Conservation (phyloP, 805 yeast genomes). For the Wickerhamomyces hampshirensis region DNA sequence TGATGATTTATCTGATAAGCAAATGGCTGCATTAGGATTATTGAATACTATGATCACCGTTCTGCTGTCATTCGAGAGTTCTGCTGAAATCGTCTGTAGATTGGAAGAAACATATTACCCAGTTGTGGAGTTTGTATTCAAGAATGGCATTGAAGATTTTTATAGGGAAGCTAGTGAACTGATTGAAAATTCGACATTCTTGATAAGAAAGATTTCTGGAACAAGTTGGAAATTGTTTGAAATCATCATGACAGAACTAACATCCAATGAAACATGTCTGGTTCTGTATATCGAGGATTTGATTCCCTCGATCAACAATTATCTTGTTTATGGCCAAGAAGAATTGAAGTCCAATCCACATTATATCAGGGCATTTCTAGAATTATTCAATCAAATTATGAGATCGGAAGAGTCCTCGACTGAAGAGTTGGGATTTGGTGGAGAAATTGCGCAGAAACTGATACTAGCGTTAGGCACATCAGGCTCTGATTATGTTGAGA, state of each 20-base stretch:
- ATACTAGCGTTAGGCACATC: conserved; percentile 48
- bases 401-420: conserved; percentile 43
- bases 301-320: conserved; percentile 68
- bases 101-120: conserved; percentile 69
- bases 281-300: conserved; percentile 71
- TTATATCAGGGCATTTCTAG: conserved; percentile 44
- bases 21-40: conserved; percentile 77
- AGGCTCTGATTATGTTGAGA: conserved; percentile 41
- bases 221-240: conserved; percentile 72
- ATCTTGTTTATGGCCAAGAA: conserved; percentile 53
- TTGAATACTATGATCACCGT: conserved; percentile 80
- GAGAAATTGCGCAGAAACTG: conserved; percentile 61
- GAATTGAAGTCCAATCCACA: conserved; percentile 43
- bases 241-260: conserved; percentile 35
- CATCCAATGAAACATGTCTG: conserved; percentile 41
- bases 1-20: conserved; percentile 57
- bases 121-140: conserved; percentile 61
- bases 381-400: conserved; percentile 41
- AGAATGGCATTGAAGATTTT: conserved; percentile 64
- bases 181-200: conserved; percentile 61
- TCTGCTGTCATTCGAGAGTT: conserved; percentile 75
- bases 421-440: conserved; percentile 53
- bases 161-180: conserved; percentile 74
- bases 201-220: conserved; percentile 57
- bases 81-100: conserved; percentile 56